phyloP scores from a whole-genome alignment of 202 grass and related monocot genomes.

The Carex sylvatica region DNA sequence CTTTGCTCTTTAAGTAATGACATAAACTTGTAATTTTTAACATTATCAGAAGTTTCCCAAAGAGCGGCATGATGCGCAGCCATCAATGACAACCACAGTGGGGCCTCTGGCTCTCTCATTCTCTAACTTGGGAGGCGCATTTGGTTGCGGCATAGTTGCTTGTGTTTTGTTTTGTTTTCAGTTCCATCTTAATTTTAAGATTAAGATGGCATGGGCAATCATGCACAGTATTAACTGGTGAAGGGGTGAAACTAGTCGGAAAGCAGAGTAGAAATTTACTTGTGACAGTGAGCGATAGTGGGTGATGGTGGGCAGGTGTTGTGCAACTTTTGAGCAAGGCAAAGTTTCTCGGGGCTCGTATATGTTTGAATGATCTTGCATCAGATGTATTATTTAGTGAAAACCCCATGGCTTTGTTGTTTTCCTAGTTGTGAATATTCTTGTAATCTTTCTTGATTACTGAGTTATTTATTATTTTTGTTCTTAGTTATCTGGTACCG shows the following conservation, averaged over 20 bases:
- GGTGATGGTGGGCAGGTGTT: background rate
- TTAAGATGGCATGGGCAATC: slow-evolving; percentile 68
- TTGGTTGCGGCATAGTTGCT: slow-evolving; percentile 38
- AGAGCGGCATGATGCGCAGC: slow-evolving; percentile 49
- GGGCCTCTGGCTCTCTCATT: slow-evolving; percentile 36
- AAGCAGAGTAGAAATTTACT: slow-evolving; percentile 45
- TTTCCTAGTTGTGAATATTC: slow-evolving; percentile 34
- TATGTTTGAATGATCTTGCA: slow-evolving; percentile 4
- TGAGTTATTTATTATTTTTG: slow-evolving; percentile 17
- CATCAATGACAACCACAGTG: slow-evolving; percentile 48
- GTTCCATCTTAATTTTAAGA: slow-evolving; percentile 47
- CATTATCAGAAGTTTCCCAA: slow-evolving; percentile 46
- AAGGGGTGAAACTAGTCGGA: slow-evolving; percentile 44
- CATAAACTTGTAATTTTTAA: background rate
- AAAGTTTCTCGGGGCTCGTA: slow-evolving; percentile 20
- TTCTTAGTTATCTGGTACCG: background rate
- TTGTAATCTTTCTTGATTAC: slow-evolving; percentile 33
- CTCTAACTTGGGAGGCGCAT: slow-evolving; percentile 29
- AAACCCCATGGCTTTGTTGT: slow-evolving; percentile 22
- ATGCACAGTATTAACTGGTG: slow-evolving; percentile 52
- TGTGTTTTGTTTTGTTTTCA: slow-evolving; percentile 36
- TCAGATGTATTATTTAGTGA: slow-evolving; percentile 20
- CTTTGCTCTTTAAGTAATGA: background rate
- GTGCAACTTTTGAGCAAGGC: slow-evolving; percentile 14
- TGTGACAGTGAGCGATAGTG: slow-evolving; percentile 43